phyloP scores from a whole-genome alignment of 805 yeast genomes.

The Torulaspora gathmanii region DNA sequence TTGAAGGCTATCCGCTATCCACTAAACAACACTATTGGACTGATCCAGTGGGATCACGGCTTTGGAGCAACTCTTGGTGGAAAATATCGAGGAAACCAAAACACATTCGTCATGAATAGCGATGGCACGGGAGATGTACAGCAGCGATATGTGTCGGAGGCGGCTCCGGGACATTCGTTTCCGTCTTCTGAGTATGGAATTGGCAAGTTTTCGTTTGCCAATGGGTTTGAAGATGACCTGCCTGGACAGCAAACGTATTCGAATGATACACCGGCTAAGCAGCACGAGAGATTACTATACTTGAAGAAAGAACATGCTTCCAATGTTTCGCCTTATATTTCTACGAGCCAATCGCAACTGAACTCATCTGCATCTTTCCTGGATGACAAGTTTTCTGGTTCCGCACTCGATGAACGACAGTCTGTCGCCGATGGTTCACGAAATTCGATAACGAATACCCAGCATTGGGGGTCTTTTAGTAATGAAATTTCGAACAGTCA shows the following conservation, averaged over 20 bases:
- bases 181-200: not conserved
- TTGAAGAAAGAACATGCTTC: constrained; percentile 6
- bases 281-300: constrained; percentile 23
- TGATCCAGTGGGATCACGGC: not conserved
- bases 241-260: constrained; percentile 8
- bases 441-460: constrained; percentile 5
- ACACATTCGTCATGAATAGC: not conserved
- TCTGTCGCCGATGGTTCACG: constrained; percentile 5
- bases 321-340: constrained; percentile 2
- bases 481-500: not conserved
- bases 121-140: constrained; percentile 2
- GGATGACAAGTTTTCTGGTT: constrained; percentile 23
- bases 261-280: constrained; percentile 23
- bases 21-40: not conserved
- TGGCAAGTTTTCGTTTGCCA: constrained; percentile 1
- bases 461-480: constrained; percentile 4
- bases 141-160: constrained; percentile 7
- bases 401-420: constrained; percentile 1
- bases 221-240: constrained; percentile 3
- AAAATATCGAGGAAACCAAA: not conserved
- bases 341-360: not conserved
- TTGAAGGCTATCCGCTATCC: not conserved
- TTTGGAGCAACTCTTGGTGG: not conserved
- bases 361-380: constrained; percentile 17
- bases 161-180: constrained; percentile 7